phyloP scores from a whole-genome alignment of 129 eudicot species.

The Glebionis coronaria region DNA sequence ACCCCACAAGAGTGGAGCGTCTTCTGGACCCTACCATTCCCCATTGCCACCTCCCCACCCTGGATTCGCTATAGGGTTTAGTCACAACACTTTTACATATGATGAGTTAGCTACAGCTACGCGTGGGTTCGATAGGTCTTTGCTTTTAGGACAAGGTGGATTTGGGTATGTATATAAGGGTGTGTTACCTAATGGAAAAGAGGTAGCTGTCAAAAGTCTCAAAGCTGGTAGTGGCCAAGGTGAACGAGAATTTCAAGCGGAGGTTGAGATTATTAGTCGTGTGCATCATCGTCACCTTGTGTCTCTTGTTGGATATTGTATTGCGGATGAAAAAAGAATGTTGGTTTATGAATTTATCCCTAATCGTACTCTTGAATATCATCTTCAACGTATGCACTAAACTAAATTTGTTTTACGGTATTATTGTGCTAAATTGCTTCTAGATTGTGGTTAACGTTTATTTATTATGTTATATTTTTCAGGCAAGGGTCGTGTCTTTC shows the following conservation, averaged over 20 bases:
- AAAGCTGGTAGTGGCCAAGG: conserved; percentile 79
- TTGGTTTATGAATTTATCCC: conserved; percentile 66
- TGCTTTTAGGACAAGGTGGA: conserved; percentile 74
- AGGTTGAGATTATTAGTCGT: conserved; percentile 75
- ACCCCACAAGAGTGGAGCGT: conserved; percentile 41
- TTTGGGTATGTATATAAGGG: conserved; percentile 81
- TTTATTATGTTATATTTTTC: conserved; percentile 9
- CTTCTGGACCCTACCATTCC: conserved; percentile 42
- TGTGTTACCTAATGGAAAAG: conserved; percentile 68
- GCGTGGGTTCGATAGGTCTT: conserved; percentile 36
- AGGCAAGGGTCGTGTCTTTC: conserved; percentile 39
- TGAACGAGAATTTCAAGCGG: conserved; percentile 79
- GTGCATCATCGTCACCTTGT: conserved; percentile 86
- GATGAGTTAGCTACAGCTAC: conserved; percentile 71
- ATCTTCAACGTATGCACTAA: conserved; percentile 54
- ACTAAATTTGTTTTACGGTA: neutral
- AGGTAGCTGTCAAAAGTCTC: conserved; percentile 68
- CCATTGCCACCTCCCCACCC: conserved; percentile 64
- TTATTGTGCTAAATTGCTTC: neutral
- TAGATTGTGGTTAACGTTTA: conserved; percentile 3
- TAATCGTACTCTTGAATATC: conserved; percentile 61
- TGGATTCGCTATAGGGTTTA: conserved; percentile 49
- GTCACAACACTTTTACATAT: conserved; percentile 49
- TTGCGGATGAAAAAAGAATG: conserved; percentile 59
- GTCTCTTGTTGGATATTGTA: conserved; percentile 77